Conservation (phyloP, 257 asterid genomes). For the Ajuga chamaepitys region DNA sequence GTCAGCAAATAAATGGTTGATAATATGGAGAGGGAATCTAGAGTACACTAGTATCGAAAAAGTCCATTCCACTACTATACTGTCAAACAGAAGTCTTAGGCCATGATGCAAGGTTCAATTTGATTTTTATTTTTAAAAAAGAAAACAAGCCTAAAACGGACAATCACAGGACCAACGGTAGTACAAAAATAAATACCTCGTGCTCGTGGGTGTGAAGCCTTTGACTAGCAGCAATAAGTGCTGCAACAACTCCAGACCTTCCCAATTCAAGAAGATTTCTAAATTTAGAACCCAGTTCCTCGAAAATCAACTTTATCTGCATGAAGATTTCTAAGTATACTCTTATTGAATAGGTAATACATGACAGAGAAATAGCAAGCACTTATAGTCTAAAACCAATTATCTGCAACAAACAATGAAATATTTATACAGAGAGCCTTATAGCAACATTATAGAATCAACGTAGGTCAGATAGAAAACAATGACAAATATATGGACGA, state of each 20-base stretch:
- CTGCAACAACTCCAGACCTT: conserved; percentile 85
- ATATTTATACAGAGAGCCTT: neutral
- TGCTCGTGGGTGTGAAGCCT: conserved; percentile 59
- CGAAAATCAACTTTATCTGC: conserved; percentile 70
- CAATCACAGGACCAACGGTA: neutral
- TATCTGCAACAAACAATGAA: neutral
- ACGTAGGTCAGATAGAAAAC: neutral
- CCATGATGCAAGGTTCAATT: neutral
- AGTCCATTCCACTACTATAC: neutral
- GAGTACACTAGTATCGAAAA: neutral
- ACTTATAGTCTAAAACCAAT: neutral
- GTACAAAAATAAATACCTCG: conserved; percentile 31
- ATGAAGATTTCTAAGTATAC: neutral
- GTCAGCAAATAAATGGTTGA: conserved; percentile 8
- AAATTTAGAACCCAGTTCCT: conserved; percentile 68
- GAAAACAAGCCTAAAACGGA: neutral
- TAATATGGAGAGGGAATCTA: neutral
- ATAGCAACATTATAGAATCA: neutral
- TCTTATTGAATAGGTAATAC: neutral
- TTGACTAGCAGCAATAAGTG: conserved; percentile 75
- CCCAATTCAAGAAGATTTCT: conserved; percentile 73
- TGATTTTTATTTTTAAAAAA: no score
- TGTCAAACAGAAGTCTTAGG: neutral
- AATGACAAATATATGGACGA: neutral
- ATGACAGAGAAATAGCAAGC: neutral